These are phyloP conservation scores for Arthromyces matolae DNA, from an alignment of 768 basidiomycete species.

Conservation along the genomic window DNA sequence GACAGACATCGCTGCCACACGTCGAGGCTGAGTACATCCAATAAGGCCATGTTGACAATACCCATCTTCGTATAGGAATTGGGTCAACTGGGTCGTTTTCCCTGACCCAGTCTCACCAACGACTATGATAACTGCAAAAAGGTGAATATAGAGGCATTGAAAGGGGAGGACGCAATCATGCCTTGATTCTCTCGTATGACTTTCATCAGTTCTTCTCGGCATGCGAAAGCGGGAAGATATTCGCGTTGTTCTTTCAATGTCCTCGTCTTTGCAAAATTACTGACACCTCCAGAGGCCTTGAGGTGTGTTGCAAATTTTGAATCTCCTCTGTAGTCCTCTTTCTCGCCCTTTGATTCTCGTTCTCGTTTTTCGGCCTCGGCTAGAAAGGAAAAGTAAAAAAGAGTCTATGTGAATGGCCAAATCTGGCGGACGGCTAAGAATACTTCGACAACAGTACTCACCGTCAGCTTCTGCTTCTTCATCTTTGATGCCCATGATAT, in stretches of 20 bases:
- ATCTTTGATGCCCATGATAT: slow-evolving; percentile 96
- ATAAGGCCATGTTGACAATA: slow-evolving; percentile 88
- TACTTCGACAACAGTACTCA: slow-evolving; percentile 38
- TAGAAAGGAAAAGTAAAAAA: slow-evolving; percentile 37
- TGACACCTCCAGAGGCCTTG: slow-evolving; percentile 73
- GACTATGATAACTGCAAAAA: slow-evolving; percentile 73
- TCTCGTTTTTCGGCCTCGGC: slow-evolving; percentile 52
- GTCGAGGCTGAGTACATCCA: slow-evolving; percentile 96
- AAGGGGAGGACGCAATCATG: slow-evolving; percentile 22
- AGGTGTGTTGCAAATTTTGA: slow-evolving; percentile 97
- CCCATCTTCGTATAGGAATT: slow-evolving; percentile 96
- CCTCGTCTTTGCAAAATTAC: slow-evolving; percentile 73
- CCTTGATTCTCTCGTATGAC: slow-evolving; percentile 94
- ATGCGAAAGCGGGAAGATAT: slow-evolving; percentile 96
- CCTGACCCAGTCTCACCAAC: slow-evolving; percentile 99
- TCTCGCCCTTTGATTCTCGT: slow-evolving; percentile 48
- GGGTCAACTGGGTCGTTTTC: slow-evolving; percentile 94
- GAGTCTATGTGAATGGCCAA: slow-evolving; percentile 79
- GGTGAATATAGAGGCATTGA: slow-evolving; percentile 1
- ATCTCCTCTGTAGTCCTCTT: slow-evolving; percentile 83
- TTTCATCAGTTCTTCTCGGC: slow-evolving; percentile 87
- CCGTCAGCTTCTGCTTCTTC: slow-evolving; percentile 91
- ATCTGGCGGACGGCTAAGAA: slow-evolving; percentile 35
- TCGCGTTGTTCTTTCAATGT: slow-evolving; percentile 94
- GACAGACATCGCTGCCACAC: slow-evolving; percentile 99